These are phyloP conservation scores for Athelia sp. DNA, from an alignment of 1,284 basidiomycete species.

Conservation along the genomic window DNA sequence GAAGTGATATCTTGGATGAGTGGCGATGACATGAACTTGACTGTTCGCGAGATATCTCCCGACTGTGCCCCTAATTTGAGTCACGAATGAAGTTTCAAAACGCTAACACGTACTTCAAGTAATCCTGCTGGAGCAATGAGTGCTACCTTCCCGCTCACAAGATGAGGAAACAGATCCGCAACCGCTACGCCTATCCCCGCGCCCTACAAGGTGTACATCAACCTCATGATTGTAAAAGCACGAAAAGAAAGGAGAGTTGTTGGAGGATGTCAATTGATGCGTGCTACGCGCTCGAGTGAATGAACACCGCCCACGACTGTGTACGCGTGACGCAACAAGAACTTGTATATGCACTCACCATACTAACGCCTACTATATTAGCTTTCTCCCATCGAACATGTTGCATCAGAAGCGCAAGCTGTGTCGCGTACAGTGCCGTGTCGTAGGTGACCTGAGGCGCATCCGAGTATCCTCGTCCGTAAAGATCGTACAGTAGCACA, in stretches of 20 bases:
- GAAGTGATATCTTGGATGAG: slow-evolving; percentile 58
- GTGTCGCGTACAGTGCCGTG: slow-evolving; percentile 57
- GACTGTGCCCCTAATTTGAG: slow-evolving; percentile 30
- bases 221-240: no score
- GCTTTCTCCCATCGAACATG: slow-evolving; percentile 66
- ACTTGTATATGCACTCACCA: slow-evolving; percentile 41
- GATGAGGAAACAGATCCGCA: slow-evolving; percentile 60
- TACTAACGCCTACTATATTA: slow-evolving; percentile 63
- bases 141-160: slow-evolving; percentile 57
- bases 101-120: slow-evolving; percentile 42
- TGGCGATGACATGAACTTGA: slow-evolving; percentile 70
- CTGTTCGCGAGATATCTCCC: slow-evolving; percentile 60
- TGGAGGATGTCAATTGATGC: no score
- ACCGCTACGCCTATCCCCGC: slow-evolving; percentile 70
- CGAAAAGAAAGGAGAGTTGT: no score
- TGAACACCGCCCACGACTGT: no score
- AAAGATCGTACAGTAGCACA: slow-evolving; percentile 73
- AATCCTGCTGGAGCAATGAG: slow-evolving; percentile 66
- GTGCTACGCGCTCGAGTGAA: no score
- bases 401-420: slow-evolving; percentile 78
- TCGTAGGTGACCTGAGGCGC: slow-evolving; percentile 66
- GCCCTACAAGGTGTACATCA: slow-evolving; percentile 41
- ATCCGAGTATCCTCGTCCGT: slow-evolving; percentile 77
- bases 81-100: neutral
- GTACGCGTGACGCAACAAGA: neutral